These are phyloP conservation scores for Daldinia sp. DNA, from an alignment of 2,329 filamentous ascomycete genomes.

Conservation along the genomic window DNA sequence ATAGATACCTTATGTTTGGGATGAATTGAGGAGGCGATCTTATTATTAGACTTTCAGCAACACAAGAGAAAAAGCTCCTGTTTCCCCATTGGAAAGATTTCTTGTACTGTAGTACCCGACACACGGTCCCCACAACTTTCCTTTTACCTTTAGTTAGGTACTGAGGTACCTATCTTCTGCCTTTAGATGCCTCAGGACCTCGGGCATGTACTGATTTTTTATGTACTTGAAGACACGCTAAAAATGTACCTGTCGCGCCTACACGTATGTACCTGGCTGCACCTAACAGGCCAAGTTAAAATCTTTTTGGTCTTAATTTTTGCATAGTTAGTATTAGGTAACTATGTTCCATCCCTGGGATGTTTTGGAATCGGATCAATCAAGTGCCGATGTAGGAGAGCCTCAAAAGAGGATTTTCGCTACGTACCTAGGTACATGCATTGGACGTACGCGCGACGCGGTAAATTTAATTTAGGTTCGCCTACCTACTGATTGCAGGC, in stretches of 20 bases:
- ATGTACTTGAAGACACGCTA: too few relatives aligned
- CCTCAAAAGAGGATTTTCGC: background rate
- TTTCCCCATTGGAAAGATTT: constrained; percentile 42
- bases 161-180: background rate
- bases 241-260: too few relatives aligned
- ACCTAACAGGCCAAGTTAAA: too few relatives aligned
- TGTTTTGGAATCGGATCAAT: too few relatives aligned
- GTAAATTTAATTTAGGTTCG: constrained; percentile 17
- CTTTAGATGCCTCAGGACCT: background rate
- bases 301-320: too few relatives aligned
- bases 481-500: background rate
- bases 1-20: constrained; percentile 15
- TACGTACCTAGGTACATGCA: background rate
- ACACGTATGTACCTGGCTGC: too few relatives aligned
- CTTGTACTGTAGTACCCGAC: constrained; percentile 33
- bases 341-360: too few relatives aligned
- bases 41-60: constrained; percentile 20
- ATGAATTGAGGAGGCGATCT: constrained; percentile 33
- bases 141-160: too few relatives aligned
- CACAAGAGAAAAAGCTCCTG: constrained; percentile 34
- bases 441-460: constrained; percentile 9
- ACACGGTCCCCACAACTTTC: constrained; percentile 33
- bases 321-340: too few relatives aligned
- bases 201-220: too few relatives aligned
- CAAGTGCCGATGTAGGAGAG: too few relatives aligned